These are phyloP conservation scores for Diplogelasinospora grovesii DNA, from an alignment of 495 filamentous ascomycete genomes.

Conservation along the genomic window DNA sequence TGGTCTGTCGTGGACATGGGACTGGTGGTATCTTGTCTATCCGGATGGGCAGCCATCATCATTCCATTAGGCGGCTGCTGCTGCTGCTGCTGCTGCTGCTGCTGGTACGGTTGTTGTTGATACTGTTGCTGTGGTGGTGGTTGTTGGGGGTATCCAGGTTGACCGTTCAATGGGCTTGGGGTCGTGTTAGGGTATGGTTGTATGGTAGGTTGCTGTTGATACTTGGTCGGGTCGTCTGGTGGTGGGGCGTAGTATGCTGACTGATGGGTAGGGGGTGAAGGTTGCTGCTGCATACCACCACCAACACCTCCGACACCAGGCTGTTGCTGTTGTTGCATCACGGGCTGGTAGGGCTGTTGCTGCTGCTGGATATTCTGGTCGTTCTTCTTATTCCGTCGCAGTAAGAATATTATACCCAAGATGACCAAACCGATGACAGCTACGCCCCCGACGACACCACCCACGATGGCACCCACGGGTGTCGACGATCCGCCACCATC, in stretches of 20 bases:
- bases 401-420: constrained; percentile 31
- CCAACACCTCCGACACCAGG: not conserved
- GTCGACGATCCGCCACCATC: constrained; percentile 17
- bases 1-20: too few species aligned
- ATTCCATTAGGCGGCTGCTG: too few species aligned
- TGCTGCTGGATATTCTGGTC: not conserved
- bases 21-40: too few species aligned
- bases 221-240: not conserved
- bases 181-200: not conserved
- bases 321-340: constrained; percentile 1
- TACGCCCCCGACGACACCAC: constrained; percentile 44
- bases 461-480: constrained; percentile 38
- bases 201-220: not conserved
- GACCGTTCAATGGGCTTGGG: not conserved
- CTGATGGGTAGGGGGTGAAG: too few species aligned
- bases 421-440: constrained; percentile 35
- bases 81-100: too few species aligned
- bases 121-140: too few species aligned
- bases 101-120: too few species aligned
- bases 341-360: not conserved
- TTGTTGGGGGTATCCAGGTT: too few species aligned
- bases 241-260: too few species aligned
- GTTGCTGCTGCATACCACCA: too few species aligned
- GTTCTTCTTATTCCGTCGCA: constrained; percentile 27
- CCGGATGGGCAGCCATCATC: too few species aligned